phyloP scores from a whole-genome alignment of 2,329 filamentous ascomycete genomes.

The Calonectria hongkongensis region DNA sequence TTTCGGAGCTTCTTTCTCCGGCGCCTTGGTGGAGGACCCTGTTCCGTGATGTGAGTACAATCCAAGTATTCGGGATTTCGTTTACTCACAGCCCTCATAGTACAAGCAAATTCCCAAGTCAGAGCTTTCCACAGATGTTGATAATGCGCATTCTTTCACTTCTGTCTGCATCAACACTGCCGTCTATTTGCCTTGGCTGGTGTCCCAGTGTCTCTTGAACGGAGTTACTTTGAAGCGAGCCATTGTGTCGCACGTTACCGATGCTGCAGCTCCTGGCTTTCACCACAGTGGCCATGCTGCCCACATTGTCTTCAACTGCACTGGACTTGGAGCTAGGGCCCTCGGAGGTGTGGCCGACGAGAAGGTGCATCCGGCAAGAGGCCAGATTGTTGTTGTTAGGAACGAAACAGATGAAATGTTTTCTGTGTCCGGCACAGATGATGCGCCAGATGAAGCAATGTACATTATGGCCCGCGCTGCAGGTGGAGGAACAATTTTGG shows the following conservation, averaged over 20 bases:
- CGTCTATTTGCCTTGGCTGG: slow-evolving; percentile 89
- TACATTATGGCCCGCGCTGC: slow-evolving; percentile 89
- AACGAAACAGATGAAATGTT: slow-evolving; percentile 84
- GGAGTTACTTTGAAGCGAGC: slow-evolving; percentile 81
- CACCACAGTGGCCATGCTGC: slow-evolving; percentile 72
- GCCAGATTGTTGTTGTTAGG: slow-evolving; percentile 87
- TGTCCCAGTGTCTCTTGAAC: slow-evolving; percentile 83
- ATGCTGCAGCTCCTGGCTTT: slow-evolving; percentile 69
- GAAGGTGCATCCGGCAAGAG: slow-evolving; percentile 83
- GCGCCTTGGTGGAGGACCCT: slow-evolving; percentile 38
- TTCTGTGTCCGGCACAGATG: slow-evolving; percentile 81
- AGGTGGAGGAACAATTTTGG: slow-evolving; percentile 86
- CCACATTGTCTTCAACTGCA: slow-evolving; percentile 87
- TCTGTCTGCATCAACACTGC: slow-evolving; percentile 94
- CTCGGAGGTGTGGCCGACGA: slow-evolving; percentile 88
- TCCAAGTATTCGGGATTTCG: too few species aligned
- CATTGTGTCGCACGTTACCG: slow-evolving; percentile 79
- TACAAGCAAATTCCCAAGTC: slow-evolving; percentile 27
- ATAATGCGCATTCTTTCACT: slow-evolving; percentile 71
- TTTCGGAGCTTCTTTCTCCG: slow-evolving; percentile 31
- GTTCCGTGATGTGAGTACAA: slow-evolving; percentile 25
- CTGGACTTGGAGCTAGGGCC: slow-evolving; percentile 77
- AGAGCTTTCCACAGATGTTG: slow-evolving; percentile 17
- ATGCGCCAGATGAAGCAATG: slow-evolving; percentile 80
- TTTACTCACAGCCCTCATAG: slow-evolving; percentile 4